Evolutionary conservation across 2,329 filamentous ascomycete species (phyloP).

Genomic region (Talaromyces sp.): DNA sequence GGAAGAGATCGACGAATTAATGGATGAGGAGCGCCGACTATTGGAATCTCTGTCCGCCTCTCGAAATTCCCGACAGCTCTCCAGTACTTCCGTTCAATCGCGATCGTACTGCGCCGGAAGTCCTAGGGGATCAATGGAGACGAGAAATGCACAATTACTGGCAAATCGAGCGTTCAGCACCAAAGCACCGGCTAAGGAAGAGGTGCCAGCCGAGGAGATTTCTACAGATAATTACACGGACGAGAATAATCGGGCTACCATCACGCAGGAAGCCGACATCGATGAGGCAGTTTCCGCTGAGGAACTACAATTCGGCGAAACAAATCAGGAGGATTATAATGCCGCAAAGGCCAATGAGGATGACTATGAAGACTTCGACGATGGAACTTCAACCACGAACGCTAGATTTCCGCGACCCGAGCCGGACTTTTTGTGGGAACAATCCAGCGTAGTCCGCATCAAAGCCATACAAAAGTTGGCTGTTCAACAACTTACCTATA

Average conservation of each 20-base stretch:
- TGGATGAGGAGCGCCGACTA: constrained; percentile 38
- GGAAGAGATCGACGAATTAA: constrained; percentile 39
- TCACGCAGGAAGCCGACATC: background rate
- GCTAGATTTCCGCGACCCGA: constrained; percentile 7
- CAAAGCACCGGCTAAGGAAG: background rate
- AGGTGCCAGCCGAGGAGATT: background rate
- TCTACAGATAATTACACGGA: background rate
- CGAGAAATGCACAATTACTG: constrained; percentile 4
- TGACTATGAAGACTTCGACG: constrained; percentile 15
- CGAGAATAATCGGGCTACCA: background rate
- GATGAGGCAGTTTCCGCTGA: background rate
- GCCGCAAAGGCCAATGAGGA: background rate
- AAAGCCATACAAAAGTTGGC: constrained; percentile 40
- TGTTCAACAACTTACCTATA: constrained; percentile 38
- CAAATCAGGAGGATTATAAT: background rate
- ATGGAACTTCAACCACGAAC: constrained; percentile 18
- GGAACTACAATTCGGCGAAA: background rate
- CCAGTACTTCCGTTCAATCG: background rate
- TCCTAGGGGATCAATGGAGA: background rate
- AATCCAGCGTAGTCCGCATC: constrained; percentile 29
- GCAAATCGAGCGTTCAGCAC: constrained; percentile 26
- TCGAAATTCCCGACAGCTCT: background rate
- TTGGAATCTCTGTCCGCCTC: constrained; percentile 30
- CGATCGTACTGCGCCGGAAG: constrained; percentile 6
- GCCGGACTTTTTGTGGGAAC: constrained; percentile 26